Percentiles rank a stretch among this genome's conserved stretches.
These are phyloP conservation scores for Mortierella hygrophila DNA, from an alignment of 192 early-diverging fungal genomes.

Conservation along the genomic window DNA sequence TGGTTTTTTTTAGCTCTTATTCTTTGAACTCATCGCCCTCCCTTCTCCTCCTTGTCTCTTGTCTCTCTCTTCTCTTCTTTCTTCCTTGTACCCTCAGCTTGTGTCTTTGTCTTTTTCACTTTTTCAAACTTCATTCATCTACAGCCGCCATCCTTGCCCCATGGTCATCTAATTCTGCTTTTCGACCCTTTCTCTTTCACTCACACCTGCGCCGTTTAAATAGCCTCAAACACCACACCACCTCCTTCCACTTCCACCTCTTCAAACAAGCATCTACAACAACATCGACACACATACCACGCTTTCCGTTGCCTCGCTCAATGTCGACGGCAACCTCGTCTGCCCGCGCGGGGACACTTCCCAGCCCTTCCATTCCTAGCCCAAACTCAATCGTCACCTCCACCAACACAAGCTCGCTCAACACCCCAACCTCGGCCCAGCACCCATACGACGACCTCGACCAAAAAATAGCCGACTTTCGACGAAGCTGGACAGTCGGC, in stretches of 20 bases:
- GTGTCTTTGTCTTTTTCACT: background rate
- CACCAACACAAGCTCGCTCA: constrained; percentile 41
- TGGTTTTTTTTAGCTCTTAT: background rate
- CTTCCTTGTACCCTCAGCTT: background rate
- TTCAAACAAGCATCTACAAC: background rate
- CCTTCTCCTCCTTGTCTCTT: background rate
- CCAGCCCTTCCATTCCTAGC: constrained; percentile 53
- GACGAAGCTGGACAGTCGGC: constrained; percentile 32
- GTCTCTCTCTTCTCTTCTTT: background rate
- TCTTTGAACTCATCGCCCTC: background rate
- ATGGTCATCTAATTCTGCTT: background rate
- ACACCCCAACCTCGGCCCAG: constrained; percentile 31
- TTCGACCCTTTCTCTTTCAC: background rate
- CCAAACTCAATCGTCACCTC: constrained; percentile 40
- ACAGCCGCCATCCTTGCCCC: background rate
- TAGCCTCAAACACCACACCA: background rate
- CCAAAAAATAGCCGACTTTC: constrained; percentile 38
- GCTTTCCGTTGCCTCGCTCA: background rate
- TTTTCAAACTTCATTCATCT: background rate
- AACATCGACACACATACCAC: background rate
- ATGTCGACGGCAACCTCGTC: constrained; percentile 50
- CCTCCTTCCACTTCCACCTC: background rate
- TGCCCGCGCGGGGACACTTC: constrained; percentile 37
- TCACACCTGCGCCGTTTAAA: background rate
- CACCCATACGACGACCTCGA: constrained; percentile 32